Conservation (phyloP, 1,139 yeast species). For the Yamadazyma diospyri region DNA sequence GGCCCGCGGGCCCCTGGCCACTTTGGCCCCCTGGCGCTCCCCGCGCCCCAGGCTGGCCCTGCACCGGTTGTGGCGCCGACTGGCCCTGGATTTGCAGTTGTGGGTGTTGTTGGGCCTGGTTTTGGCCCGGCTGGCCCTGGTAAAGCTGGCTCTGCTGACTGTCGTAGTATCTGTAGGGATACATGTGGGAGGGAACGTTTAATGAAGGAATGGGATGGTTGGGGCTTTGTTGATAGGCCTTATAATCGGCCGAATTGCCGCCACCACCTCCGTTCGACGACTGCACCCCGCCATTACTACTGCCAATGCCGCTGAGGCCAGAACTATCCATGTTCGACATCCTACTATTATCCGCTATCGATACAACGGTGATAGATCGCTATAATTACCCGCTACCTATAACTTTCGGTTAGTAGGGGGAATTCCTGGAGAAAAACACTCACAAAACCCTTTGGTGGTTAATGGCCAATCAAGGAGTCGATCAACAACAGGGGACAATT, state of each 20-base stretch:
- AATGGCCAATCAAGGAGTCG: too few relatives aligned
- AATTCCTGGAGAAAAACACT: too few relatives aligned
- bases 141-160: constrained; percentile 10
- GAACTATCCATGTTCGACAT: constrained; percentile 3
- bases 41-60: too few relatives aligned
- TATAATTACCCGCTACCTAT: too few relatives aligned
- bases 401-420: too few relatives aligned
- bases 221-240: constrained; percentile 12
- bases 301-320: too few relatives aligned
- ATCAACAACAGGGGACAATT: too few relatives aligned
- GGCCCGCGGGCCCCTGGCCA: background rate
- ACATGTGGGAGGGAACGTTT: constrained; percentile 11
- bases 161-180: constrained; percentile 12
- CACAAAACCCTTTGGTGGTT: too few relatives aligned
- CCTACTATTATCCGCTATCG: too few relatives aligned
- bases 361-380: too few relatives aligned
- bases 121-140: background rate
- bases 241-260: constrained; percentile 6
- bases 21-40: background rate
- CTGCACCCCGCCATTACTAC: too few relatives aligned
- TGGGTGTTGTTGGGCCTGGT: background rate
- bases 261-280: background rate
- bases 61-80: background rate
- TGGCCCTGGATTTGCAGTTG: constrained; percentile 5
- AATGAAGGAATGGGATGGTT: constrained; percentile 12